Base-by-base conservation (phyloP, 495 filamentous ascomycete genomes). In the Saxispiralis lemnorum region DNA sequence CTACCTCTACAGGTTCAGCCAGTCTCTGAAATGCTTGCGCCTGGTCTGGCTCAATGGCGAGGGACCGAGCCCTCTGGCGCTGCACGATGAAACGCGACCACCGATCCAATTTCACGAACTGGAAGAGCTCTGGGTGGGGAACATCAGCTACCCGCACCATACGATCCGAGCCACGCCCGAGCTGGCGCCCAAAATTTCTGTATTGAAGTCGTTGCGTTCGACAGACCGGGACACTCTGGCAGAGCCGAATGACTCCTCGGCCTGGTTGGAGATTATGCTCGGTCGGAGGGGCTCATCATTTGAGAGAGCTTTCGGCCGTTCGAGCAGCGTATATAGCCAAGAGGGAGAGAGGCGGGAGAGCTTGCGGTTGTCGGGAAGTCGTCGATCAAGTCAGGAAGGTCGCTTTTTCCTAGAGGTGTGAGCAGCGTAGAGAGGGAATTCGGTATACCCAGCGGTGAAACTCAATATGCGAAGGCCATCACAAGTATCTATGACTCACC, bases 11-110 rank as follows among this genome's bases (percentile, higher is more conserved):
- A 44, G 45, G 35, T 56, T 59, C 30, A 28, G 28, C 12, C 36
- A 35, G 5, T 37, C 43, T 4, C 28, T 57, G 19, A 41, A 41
- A 18, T 36, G 20, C 32, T 45, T 59, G 18, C 41, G 43, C 16
- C 50, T 59, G 32, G 20, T 37, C 13, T 59, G 55, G 55, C 38
- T 59, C 9, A 55, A 43, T 14, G 38, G 33, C n/a, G 47, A 49
- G 13, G 53, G 53, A 5, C 51, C 53, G 2, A 48, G 45, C 35
- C 53, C 53, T 2, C 12, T 56, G 30, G 31, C 39, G 3, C 35
- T 56, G 10, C 47, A 53, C 41, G 39, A 31, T 30, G 43, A 47
- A 14, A 19, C 31, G 2, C 16, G 48, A 7, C 51, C 14, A n/a
- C 17, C 41, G 11, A n/a, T 54, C 9, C 24, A 17, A 12, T 52